Evolutionary conservation across 2,329 filamentous ascomycete genomes (phyloP).

Genomic region (Epichloe festucae): DNA sequence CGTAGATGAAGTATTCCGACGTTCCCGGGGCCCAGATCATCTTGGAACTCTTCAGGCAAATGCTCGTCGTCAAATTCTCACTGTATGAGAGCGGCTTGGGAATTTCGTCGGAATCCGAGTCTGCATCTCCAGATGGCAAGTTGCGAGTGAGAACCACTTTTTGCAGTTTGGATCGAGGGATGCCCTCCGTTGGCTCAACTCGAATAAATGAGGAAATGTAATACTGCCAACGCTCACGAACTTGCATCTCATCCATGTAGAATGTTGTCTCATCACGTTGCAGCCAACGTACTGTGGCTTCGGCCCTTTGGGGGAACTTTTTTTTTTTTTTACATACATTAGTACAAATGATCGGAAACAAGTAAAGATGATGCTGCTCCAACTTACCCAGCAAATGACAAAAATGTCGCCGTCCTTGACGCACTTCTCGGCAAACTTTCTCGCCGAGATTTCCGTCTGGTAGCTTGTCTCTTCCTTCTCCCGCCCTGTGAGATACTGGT

Average conservation of each 20-base stretch:
- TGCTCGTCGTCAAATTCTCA: constrained; percentile 58
- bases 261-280: constrained; percentile 63
- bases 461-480: constrained; percentile 77
- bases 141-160: constrained; percentile 62
- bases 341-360: constrained; percentile 11
- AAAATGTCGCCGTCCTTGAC: constrained; percentile 90
- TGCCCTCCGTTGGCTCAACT: constrained; percentile 74
- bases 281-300: constrained; percentile 60
- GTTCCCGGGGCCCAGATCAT: constrained; percentile 63
- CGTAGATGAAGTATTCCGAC: constrained; percentile 59
- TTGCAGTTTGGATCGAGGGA: constrained; percentile 50
- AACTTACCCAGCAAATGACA: constrained; percentile 76
- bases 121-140: constrained; percentile 47
- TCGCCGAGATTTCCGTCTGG: constrained; percentile 76
- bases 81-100: constrained; percentile 48
- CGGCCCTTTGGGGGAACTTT: constrained; percentile 53
- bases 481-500: constrained; percentile 72
- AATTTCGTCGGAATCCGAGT: constrained; percentile 49
- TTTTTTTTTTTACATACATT: constrained; percentile 14
- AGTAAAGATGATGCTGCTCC: neutral
- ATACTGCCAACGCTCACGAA: constrained; percentile 78
- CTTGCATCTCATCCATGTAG: constrained; percentile 78
- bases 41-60: constrained; percentile 67
- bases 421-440: constrained; percentile 84
- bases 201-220: constrained; percentile 89